Evolutionary conservation across 139 green algal species (phyloP).

Genomic region (Haematococcus lacustris): DNA sequence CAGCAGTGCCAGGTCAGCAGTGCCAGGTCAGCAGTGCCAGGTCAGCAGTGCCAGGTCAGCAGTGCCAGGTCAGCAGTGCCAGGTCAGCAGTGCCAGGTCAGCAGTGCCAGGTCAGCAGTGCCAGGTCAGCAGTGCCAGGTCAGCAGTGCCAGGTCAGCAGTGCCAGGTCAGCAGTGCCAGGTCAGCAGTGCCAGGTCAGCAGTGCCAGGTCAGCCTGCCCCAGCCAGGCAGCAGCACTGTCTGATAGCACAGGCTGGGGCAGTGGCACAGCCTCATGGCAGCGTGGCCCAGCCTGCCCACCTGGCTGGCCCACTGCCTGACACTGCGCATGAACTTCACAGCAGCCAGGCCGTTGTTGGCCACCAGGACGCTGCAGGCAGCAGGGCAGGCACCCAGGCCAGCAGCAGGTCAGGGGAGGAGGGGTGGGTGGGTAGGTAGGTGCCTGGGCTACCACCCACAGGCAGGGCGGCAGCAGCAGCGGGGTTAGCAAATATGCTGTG

Average conservation of each 20-base stretch:
- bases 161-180: too few relatives aligned
- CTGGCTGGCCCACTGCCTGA: slow-evolving; percentile 78
- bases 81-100: too few relatives aligned
- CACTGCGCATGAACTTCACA: slow-evolving; percentile 94
- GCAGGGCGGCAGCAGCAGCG: background rate
- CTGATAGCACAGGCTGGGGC: background rate
- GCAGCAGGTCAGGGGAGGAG: background rate
- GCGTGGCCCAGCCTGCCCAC: background rate
- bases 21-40: too few relatives aligned
- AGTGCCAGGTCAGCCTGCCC: too few relatives aligned
- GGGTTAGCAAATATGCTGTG: background rate
- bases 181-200: too few relatives aligned
- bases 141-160: too few relatives aligned
- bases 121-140: too few relatives aligned
- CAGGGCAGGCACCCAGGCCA: background rate
- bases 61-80: too few relatives aligned
- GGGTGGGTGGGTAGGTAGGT: background rate
- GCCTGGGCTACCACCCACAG: background rate
- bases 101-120: too few relatives aligned
- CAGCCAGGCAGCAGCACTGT: too few relatives aligned
- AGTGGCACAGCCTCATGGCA: background rate
- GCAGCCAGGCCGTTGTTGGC: slow-evolving; percentile 94
- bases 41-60: too few relatives aligned
- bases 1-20: too few relatives aligned
- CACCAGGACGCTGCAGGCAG: slow-evolving; percentile 68